phyloP scores from a whole-genome alignment of 2,329 filamentous ascomycete species.

The Biscogniauxia marginata region DNA sequence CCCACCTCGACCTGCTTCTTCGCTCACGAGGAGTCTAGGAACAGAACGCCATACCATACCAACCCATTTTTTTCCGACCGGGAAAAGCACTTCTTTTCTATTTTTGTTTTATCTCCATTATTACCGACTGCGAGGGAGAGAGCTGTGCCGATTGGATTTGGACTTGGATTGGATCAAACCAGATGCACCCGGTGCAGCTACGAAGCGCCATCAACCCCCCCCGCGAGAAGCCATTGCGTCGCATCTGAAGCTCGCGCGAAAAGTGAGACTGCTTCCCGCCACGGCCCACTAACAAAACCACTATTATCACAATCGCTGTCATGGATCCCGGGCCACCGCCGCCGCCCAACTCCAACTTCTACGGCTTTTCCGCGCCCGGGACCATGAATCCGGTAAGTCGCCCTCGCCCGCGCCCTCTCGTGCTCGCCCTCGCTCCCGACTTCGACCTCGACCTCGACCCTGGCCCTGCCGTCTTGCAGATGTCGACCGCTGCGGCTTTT shows the following conservation, averaged over 20 bases:
- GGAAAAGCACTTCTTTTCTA: too few relatives aligned
- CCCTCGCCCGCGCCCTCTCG: background rate
- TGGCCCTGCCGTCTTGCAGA: background rate
- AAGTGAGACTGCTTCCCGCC: conserved; percentile 6
- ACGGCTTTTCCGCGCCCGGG: conserved; percentile 34
- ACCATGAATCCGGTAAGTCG: conserved; percentile 29
- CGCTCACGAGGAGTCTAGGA: too few relatives aligned
- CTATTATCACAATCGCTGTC: conserved; percentile 17
- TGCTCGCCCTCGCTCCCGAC: background rate
- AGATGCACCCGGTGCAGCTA: background rate
- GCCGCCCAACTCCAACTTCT: conserved; percentile 35
- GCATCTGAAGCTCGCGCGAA: background rate
- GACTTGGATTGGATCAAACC: too few relatives aligned
- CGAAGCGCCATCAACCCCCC: background rate
- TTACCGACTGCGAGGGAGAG: too few relatives aligned
- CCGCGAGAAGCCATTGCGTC: background rate
- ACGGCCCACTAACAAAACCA: conserved; percentile 11
- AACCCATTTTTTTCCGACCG: too few relatives aligned
- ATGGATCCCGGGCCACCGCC: conserved; percentile 34
- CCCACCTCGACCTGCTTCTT: background rate
- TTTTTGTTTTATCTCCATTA: too few relatives aligned
- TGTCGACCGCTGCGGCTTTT: background rate
- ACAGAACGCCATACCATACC: too few relatives aligned
- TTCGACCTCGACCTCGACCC: background rate
- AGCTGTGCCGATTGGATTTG: too few relatives aligned